Base-by-base conservation (phyloP, 371 early-diverging fungal genomes). In the Rhizopus stolonifer region DNA sequence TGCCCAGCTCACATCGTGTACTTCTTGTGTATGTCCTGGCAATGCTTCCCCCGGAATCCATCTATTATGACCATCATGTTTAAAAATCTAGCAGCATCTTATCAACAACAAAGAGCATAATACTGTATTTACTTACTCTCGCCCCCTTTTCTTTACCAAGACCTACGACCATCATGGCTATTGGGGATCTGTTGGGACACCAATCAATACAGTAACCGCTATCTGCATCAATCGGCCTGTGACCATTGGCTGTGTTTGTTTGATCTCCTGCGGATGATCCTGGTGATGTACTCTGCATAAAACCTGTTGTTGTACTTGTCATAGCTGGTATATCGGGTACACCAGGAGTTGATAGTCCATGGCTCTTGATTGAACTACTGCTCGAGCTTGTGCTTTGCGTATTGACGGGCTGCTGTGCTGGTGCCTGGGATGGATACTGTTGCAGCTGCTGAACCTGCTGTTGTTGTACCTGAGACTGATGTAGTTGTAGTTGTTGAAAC, bases 1-100 rank as follows among this genome's bases (percentile, higher is more conserved):
- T 31, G 93, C 93, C 95, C 93, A 95, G 42, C 87, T 83, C 18
- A 95, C 84, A 66, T 89, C 90, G 54, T 85, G 83, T 0, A 94
- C 85, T 22, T 83, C 76, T 54, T 84, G 88, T 22, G 67, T 67
- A 64, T 92, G 92, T 0, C 88, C 89, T 1, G 64, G 62, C 10
- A 94, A 60, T 15, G 69, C 59, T 50, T 90, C 89, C 22, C 66
- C 72, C 4, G 84, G 73, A 29, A 74, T 72, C 92, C 92, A 92
- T 54, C 79, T 77, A 52, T 81, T 80, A 43, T 70, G 74, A 2
- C 75, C 74, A 54, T 87, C 83, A 34, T 76, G 80, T 57, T 77
- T 66, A 40, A 85, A 83, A 11, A 87, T 84, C 80, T 81, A 61
- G 19, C 9, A 9, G 50, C 8, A 6, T 23, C n/a, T 46, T 3